These are phyloP conservation scores for Candida ascalaphidarum DNA, from an alignment of 805 yeast genomes.

Conservation along the genomic window DNA sequence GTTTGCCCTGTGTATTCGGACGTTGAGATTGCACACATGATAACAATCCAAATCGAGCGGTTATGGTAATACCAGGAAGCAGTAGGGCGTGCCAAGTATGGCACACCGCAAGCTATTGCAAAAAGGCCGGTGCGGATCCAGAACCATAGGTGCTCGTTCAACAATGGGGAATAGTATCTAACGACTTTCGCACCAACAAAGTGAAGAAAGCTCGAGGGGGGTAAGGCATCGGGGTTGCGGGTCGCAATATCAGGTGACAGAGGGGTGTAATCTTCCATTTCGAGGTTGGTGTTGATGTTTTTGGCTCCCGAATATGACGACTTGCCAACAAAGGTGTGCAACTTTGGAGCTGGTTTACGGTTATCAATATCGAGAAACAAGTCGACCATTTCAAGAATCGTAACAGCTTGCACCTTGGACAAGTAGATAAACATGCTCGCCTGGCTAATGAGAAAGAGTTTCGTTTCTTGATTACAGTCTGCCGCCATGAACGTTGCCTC, in stretches of 20 bases:
- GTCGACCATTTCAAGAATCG: constrained; percentile 8
- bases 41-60: constrained; percentile 21
- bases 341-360: constrained; percentile 10
- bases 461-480: constrained; percentile 13
- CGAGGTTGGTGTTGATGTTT: not conserved
- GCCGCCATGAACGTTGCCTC: constrained; percentile 2
- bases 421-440: constrained; percentile 12
- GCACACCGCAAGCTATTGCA: constrained; percentile 13
- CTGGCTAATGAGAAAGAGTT: constrained; percentile 17
- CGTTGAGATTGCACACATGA: constrained; percentile 22
- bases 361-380: constrained; percentile 14
- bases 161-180: constrained; percentile 9
- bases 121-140: constrained; percentile 19
- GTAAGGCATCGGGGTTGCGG: constrained; percentile 21
- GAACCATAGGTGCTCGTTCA: constrained; percentile 17
- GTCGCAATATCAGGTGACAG: constrained; percentile 2
- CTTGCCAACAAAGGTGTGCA: constrained; percentile 9
- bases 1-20: constrained; percentile 23
- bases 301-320: not conserved
- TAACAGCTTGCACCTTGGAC: constrained; percentile 8
- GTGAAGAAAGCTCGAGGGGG: constrained; percentile 16
- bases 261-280: constrained; percentile 1
- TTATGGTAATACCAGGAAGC: constrained; percentile 18
- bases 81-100: constrained; percentile 17
- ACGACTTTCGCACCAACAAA: constrained; percentile 10